Conservation (phyloP, 345 rosid genomes). For the Brassica carinata region DNA sequence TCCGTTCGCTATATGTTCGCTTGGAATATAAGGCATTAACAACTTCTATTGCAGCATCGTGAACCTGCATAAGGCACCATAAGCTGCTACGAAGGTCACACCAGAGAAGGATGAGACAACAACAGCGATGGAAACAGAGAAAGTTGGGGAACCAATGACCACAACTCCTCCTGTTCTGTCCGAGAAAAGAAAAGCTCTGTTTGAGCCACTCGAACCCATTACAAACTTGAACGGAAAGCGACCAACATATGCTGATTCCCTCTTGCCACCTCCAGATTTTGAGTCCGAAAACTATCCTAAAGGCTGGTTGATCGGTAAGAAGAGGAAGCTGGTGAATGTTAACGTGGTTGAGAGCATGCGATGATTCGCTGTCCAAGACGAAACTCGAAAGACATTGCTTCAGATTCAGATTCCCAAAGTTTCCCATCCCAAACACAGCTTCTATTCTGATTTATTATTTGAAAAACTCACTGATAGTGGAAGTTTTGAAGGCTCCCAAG, state of each 20-base stretch:
- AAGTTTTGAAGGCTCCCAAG: too few species aligned
- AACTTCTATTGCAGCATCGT: slow-evolving; percentile 18
- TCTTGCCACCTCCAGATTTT: slow-evolving; percentile 95
- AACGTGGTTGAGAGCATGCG: slow-evolving; percentile 98
- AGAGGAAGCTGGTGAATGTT: slow-evolving; percentile 87
- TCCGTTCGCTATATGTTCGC: not conserved
- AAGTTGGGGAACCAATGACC: slow-evolving; percentile 33
- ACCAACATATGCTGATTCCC: slow-evolving; percentile 57
- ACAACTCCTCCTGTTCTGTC: slow-evolving; percentile 54
- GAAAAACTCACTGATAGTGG: too few species aligned
- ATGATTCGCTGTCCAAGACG: not conserved
- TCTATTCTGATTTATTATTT: too few species aligned
- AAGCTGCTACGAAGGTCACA: slow-evolving; percentile 44
- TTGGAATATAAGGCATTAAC: not conserved
- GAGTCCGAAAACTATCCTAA: slow-evolving; percentile 79
- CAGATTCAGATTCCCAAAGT: too few species aligned
- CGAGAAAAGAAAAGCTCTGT: slow-evolving; percentile 79
- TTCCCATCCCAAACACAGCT: too few species aligned
- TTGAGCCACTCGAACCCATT: slow-evolving; percentile 83
- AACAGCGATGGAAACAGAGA: slow-evolving; percentile 28
- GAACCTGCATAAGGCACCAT: slow-evolving; percentile 43
- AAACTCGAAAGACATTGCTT: too few species aligned
- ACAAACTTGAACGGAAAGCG: slow-evolving; percentile 48
- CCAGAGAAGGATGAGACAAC: slow-evolving; percentile 50
- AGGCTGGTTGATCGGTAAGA: slow-evolving; percentile 94